Percentiles rank a stretch among this genome's conserved stretches.
Evolutionary conservation across 495 filamentous ascomycete genomes (phyloP).

Genomic region (Cudoniella acicularis): DNA sequence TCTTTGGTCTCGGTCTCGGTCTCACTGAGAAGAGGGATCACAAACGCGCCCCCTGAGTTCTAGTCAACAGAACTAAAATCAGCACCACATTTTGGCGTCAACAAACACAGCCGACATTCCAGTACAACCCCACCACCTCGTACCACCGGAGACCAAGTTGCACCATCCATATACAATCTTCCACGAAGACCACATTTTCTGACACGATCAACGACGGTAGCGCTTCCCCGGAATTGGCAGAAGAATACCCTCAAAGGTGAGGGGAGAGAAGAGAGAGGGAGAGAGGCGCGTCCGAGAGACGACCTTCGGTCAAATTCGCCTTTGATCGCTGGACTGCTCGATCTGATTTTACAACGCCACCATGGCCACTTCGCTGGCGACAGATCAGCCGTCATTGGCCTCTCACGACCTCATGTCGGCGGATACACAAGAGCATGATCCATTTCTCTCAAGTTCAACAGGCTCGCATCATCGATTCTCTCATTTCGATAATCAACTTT

Average conservation of each 20-base stretch:
- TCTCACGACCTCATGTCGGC: constrained; percentile 8
- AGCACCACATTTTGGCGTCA: not conserved
- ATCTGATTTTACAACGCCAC: not conserved
- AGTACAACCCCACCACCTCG: not conserved
- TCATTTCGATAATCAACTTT: constrained; percentile 72
- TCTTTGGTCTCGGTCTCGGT: not conserved
- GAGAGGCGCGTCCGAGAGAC: not conserved
- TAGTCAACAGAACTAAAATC: not conserved
- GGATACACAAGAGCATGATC: constrained; percentile 32
- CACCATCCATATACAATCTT: not conserved
- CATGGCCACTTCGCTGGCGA: constrained; percentile 24
- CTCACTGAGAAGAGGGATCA: not conserved
- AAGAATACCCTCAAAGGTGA: not conserved
- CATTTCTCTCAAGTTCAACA: constrained; percentile 41
- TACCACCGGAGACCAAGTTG: not conserved
- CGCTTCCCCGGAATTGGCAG: not conserved
- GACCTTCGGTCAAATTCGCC: not conserved
- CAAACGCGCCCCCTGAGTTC: not conserved
- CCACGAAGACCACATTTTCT: not conserved
- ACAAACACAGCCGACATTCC: not conserved
- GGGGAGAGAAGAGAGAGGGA: not conserved
- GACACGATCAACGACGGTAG: not conserved
- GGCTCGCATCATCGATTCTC: constrained; percentile 66
- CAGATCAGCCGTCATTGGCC: constrained; percentile 17
- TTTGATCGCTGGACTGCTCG: not conserved